Evolutionary conservation across 805 yeast species (phyloP).

Genomic region (Wickerhamiella azyma): DNA sequence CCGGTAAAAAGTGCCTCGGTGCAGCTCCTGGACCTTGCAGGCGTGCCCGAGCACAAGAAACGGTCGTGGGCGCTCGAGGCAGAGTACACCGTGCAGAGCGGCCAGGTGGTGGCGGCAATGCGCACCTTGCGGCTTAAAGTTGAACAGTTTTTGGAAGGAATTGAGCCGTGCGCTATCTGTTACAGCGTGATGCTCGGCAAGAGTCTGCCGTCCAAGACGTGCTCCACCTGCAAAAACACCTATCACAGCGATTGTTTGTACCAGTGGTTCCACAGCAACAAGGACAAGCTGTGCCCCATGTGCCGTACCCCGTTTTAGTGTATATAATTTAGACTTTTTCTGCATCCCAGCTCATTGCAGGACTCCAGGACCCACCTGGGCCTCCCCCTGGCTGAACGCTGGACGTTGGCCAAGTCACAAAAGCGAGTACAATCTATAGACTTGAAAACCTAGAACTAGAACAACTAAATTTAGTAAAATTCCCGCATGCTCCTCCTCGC

Average conservation of each 20-base stretch:
- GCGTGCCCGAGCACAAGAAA: conserved; percentile 87
- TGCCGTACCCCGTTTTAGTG: conserved; percentile 44
- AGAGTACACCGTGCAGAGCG: conserved; percentile 52
- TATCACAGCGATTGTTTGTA: conserved; percentile 93
- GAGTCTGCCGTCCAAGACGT: conserved; percentile 75
- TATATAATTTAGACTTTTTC: no score
- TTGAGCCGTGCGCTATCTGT: conserved; percentile 95
- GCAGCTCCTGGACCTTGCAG: conserved; percentile 66
- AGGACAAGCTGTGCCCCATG: conserved; percentile 84
- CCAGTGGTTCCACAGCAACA: conserved; percentile 95
- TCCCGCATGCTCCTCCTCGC: no score
- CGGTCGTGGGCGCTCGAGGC: conserved; percentile 90
- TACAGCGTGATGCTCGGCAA: conserved; percentile 84
- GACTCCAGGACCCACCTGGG: no score
- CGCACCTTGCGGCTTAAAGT: conserved; percentile 51
- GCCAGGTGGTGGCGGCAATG: conserved; percentile 45
- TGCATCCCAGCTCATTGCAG: no score
- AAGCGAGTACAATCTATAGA: no score
- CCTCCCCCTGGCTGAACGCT: no score
- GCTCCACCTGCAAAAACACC: conserved; percentile 83
- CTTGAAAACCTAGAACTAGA: no score
- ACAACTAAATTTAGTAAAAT: no score
- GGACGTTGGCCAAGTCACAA: no score
- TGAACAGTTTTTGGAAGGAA: conserved; percentile 75
- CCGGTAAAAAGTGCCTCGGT: conserved; percentile 56